Percentiles rank a stretch among this genome's conserved stretches.
Evolutionary conservation across 2,329 filamentous ascomycete genomes (phyloP).

Genomic region (Scleromitrula shiraiana): DNA sequence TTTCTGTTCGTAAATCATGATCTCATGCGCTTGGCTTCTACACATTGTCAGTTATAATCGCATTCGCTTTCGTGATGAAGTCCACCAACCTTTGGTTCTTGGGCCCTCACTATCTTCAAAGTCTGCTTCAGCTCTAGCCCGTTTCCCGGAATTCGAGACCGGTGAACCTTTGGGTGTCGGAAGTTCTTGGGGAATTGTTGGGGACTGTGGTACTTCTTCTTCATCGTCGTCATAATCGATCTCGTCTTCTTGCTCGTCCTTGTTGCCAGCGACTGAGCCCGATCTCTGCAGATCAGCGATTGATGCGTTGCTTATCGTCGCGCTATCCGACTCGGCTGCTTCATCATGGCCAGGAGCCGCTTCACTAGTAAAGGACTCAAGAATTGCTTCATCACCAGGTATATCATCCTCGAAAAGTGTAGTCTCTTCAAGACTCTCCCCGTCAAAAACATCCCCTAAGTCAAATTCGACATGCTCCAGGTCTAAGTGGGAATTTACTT

Average conservation of each 20-base stretch:
- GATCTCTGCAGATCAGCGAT: conserved; percentile 3
- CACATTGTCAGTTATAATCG: conserved; percentile 15
- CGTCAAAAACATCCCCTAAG: background rate
- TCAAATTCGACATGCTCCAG: conserved; percentile 1
- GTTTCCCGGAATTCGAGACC: conserved; percentile 20
- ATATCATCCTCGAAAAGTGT: background rate
- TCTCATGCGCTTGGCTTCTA: conserved; percentile 28
- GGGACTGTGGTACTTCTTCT: conserved; percentile 6
- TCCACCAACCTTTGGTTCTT: conserved; percentile 20
- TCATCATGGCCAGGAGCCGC: background rate
- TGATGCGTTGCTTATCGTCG: conserved; percentile 24
- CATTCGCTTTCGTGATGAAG: background rate
- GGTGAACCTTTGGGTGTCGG: conserved; percentile 8
- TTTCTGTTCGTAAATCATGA: conserved; percentile 15
- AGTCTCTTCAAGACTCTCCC: no score
- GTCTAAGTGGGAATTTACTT: background rate
- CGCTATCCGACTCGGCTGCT: conserved; percentile 28
- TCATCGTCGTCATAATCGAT: conserved; percentile 26
- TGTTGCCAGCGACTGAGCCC: conserved; percentile 28
- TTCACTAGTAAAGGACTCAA: background rate
- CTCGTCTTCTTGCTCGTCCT: conserved; percentile 24
- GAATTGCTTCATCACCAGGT: background rate
- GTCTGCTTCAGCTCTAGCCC: conserved; percentile 23
- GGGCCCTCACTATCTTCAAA: conserved; percentile 14
- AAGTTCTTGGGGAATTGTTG: conserved; percentile 2